Conservation (phyloP, 148 eudicot species). For the Talinum fruticosum region DNA sequence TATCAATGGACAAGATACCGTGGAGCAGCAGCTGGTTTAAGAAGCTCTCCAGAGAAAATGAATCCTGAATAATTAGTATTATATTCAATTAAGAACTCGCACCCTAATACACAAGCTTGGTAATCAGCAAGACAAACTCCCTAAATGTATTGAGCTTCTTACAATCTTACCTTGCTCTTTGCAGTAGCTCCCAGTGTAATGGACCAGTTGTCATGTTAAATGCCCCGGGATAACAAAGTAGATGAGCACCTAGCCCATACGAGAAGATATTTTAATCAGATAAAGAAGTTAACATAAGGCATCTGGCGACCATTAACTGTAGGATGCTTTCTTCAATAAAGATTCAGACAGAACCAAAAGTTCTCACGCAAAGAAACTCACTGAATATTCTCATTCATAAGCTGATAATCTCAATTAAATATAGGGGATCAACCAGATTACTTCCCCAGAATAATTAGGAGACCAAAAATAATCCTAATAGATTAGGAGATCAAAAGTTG, state of each 20-base stretch:
- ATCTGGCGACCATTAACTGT: not conserved
- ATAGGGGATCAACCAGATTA: too few species aligned
- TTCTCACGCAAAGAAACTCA: too few species aligned
- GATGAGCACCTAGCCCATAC: slow-evolving; percentile 46
- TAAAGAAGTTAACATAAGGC: not conserved
- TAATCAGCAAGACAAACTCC: not conserved
- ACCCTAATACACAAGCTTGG: not conserved
- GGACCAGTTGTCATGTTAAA: slow-evolving; percentile 67
- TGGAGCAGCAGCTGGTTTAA: too few species aligned
- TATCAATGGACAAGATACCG: not conserved
- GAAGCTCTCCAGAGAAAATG: not conserved
- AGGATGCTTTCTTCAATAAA: too few species aligned
- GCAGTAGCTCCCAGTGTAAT: slow-evolving; percentile 56
- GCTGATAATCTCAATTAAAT: too few species aligned
- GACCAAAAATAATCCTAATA: too few species aligned
- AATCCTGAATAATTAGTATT: not conserved
- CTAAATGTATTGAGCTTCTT: not conserved
- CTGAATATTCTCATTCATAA: too few species aligned
- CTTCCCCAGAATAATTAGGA: too few species aligned
- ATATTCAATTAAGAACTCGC: not conserved
- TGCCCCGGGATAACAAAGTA: slow-evolving; percentile 72
- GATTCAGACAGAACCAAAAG: too few species aligned
- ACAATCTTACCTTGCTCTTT: slow-evolving; percentile 56
- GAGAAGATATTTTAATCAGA: not conserved
- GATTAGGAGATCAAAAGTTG: too few species aligned